Base-by-base conservation (phyloP, 371 early-diverging fungal genomes). In the Mortierella sp. region DNA sequence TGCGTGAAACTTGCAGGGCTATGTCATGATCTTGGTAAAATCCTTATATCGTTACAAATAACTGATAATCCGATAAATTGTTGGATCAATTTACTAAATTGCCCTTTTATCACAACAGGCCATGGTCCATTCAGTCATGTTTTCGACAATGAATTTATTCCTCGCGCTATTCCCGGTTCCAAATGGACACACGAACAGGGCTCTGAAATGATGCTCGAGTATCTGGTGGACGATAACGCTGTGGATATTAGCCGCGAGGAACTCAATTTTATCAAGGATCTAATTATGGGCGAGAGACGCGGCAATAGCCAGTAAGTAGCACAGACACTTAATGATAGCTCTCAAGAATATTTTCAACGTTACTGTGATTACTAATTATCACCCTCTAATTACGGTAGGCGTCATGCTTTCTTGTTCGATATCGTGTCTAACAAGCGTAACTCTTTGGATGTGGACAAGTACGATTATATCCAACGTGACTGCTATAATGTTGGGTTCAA, bases 81-180 rank as follows among this genome's bases (percentile, higher is more conserved):
- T 53, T 53, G 26, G 9, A 53, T 28, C 17, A 17, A 53, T 28
- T 23, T 28, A 23, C 53, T 53, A 53, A 53, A 53, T 17, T 15
- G 8, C 7, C n/a, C 29, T 17, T 23, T 22, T 22, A 57, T 59
- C 35, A n/a, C 17, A 23, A 61, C 0, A 88, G 94, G 94, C 2
- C 95, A 98, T 83, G 98, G 98, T 2, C 98, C 98, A 1, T 98
- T 93, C 83, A 94, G 95, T 70, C 99, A 98, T 83, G 85, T 97
- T 15, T 98, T 98, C 86, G 99, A 98, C 75, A 90, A 88, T 69
- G 88, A 85, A 61, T 93, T 98, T 72, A 94, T 98, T 76, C 93
- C 92, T 26, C 72, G 77, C 7, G 89, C 89, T 7, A 70, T 91
- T 32, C 95, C 95, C 0, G 92, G 86, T 4, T 60, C 85, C 2